A percentile compares a stretch with the other conserved stretches of the same genome.
Conservation (phyloP, 768 basidiomycete species). For the Hypholoma sublateritium region DNA sequence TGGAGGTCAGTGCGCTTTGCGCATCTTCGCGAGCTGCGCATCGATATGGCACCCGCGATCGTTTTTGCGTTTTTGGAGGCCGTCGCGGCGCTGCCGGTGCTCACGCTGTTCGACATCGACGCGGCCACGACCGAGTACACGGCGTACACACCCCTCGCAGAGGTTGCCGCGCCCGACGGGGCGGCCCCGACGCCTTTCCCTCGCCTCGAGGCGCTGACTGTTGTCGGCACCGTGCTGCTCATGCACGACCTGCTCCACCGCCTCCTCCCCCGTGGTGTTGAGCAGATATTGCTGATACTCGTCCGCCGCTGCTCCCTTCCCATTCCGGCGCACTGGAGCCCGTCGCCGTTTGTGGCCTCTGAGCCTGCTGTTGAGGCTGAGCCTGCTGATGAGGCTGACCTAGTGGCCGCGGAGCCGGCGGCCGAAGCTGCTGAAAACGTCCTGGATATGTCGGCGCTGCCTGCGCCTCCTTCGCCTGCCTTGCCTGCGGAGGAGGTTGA, state of each 20-base stretch:
- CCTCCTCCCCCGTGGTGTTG: not conserved
- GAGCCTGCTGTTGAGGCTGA: not conserved
- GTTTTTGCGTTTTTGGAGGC: not conserved
- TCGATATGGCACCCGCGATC: not conserved
- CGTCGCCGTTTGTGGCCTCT: not conserved
- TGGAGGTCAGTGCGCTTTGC: not conserved
- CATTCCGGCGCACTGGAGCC: not conserved
- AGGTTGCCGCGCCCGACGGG: not conserved
- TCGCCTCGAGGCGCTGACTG: not conserved
- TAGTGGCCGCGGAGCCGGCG: too few relatives aligned
- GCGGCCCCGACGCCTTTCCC: too few relatives aligned
- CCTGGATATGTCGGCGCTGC: too few relatives aligned
- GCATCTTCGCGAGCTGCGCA: not conserved
- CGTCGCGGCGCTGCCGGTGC: not conserved
- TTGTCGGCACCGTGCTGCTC: not conserved
- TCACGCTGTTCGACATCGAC: not conserved
- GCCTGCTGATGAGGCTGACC: not conserved
- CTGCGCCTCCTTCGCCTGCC: too few relatives aligned
- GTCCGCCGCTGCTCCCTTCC: not conserved
- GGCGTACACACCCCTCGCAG: not conserved
- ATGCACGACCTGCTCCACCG: not conserved
- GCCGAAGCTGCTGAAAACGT: too few relatives aligned
- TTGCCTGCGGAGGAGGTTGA: too few relatives aligned
- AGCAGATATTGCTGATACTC: not conserved
- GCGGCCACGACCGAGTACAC: not conserved